Conservation (phyloP, 371 early-diverging fungal genomes). For the Mucor piriformis region DNA sequence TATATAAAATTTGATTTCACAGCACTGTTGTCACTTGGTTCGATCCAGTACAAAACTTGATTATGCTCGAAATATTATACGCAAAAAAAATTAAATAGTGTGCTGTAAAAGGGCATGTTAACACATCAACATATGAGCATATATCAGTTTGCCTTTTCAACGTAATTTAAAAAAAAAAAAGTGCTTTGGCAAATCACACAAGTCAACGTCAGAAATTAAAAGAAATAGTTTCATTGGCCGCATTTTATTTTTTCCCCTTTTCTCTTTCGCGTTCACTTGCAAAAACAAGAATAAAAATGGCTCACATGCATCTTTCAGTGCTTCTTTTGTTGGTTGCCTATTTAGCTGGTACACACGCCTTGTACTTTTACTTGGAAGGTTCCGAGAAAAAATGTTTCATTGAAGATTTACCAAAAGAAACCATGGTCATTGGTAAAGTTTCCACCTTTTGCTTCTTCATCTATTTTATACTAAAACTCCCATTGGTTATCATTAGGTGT, state of each 20-base stretch:
- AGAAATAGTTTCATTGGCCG: background rate
- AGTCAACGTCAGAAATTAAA: conserved; percentile 1
- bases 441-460: no score
- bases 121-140: no score
- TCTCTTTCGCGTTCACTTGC: conserved; percentile 6
- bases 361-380: conserved; percentile 93
- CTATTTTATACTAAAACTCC: no score
- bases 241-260: background rate
- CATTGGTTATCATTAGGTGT: no score
- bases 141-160: no score
- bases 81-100: no score
- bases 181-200: conserved; percentile 1
- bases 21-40: no score
- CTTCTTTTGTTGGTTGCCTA: conserved; percentile 18
- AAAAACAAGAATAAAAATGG: conserved; percentile 6
- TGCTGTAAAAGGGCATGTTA: no score
- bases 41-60: no score
- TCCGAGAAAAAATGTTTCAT: conserved; percentile 90
- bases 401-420: conserved; percentile 92
- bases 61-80: no score
- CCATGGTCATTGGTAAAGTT: conserved; percentile 83
- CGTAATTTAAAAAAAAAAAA: no score
- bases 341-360: conserved; percentile 46
- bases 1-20: no score
- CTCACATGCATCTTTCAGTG: conserved; percentile 15